These are phyloP conservation scores for Quercus lobata DNA, from an alignment of 331 rosid species.

Conservation along the genomic window DNA sequence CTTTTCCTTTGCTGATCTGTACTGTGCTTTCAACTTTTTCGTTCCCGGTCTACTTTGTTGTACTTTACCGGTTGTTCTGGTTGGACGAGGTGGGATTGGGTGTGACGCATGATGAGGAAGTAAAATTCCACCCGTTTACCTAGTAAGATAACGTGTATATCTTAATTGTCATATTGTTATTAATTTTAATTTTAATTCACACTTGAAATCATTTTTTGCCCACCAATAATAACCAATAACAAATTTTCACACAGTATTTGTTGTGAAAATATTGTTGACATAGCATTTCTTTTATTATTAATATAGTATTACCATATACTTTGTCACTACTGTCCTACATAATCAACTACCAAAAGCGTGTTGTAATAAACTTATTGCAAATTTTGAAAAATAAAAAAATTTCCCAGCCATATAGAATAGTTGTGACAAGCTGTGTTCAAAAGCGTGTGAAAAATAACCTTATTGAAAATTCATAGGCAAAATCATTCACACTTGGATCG, in stretches of 20 bases:
- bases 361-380: too few species aligned
- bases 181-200: too few species aligned
- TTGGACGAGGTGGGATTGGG: background rate
- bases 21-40: slow-evolving; percentile 25
- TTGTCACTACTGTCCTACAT: too few species aligned
- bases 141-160: rapidly evolving
- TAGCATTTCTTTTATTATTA: too few species aligned
- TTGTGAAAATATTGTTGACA: rapidly evolving
- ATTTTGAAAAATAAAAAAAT: too few species aligned
- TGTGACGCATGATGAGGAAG: slow-evolving; percentile 10
- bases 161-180: rapidly evolving
- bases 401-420: too few species aligned
- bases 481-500: rapidly evolving
- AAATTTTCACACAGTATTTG: too few species aligned
- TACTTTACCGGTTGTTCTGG: background rate
- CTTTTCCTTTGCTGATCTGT: slow-evolving; percentile 12
- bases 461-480: too few species aligned
- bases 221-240: rapidly evolving
- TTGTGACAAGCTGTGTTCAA: too few species aligned
- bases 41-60: slow-evolving; percentile 34
- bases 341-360: too few species aligned
- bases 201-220: rapidly evolving
- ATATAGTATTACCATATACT: rapidly evolving
- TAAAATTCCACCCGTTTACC: too few species aligned
- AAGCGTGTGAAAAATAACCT: too few species aligned